Evolutionary conservation across 176 grass and related monocot species (phyloP).

Genomic region (Hsuehochloa calcarea): DNA sequence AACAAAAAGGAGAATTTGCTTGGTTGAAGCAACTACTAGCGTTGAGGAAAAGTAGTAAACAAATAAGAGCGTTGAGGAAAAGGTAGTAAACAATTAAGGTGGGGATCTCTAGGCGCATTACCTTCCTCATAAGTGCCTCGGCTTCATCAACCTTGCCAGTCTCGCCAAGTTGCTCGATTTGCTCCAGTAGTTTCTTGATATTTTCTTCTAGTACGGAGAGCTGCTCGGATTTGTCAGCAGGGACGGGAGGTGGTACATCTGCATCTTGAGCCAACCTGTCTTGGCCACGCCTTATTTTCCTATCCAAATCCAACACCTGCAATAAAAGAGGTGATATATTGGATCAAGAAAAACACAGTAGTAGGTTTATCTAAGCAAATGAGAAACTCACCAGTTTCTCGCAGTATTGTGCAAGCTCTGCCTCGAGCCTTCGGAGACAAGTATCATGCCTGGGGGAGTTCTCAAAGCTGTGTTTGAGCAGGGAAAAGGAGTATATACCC

Average conservation of each 20-base stretch:
- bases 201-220: conserved; percentile 67
- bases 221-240: conserved; percentile 51
- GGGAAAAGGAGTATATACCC: too few relatives aligned
- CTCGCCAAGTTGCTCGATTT: conserved; percentile 89
- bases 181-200: conserved; percentile 73
- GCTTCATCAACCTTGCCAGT: conserved; percentile 90
- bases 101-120: conserved; percentile 1
- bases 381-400: conserved; percentile 4
- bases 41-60: not conserved
- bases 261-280: conserved; percentile 5
- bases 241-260: not conserved
- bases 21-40: not conserved
- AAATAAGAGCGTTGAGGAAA: not conserved
- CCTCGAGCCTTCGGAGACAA: conserved; percentile 3
- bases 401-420: conserved; percentile 11
- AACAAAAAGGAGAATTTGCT: not conserved
- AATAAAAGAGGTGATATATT: not conserved
- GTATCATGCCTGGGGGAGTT: not conserved
- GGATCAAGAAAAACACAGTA: not conserved
- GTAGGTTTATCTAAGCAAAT: not conserved
- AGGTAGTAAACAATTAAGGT: too few relatives aligned
- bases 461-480: conserved; percentile 4
- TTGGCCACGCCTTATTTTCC: conserved; percentile 8
- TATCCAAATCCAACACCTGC: not conserved
- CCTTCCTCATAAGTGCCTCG: conserved; percentile 88